These are phyloP conservation scores for Ophiostoma sp. DNA, from an alignment of 2,329 filamentous ascomycete genomes.

Conservation along the genomic window DNA sequence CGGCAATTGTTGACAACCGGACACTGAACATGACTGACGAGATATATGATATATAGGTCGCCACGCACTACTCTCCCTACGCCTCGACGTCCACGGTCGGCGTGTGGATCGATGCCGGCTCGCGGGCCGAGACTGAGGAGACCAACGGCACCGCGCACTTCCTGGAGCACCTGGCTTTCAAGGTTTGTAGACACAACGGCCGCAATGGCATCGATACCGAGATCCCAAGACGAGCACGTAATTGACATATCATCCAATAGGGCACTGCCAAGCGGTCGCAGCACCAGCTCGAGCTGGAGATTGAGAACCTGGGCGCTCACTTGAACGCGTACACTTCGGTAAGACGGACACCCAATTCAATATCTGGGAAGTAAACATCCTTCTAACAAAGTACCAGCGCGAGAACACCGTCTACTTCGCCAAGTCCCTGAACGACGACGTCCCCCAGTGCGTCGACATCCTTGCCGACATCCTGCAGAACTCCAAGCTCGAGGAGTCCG, in stretches of 20 bases:
- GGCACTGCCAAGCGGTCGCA: conserved; percentile 93
- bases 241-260: conserved; percentile 44
- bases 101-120: conserved; percentile 99
- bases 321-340: conserved; percentile 99
- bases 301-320: conserved; percentile 99
- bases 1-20: not conserved
- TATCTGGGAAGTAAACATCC: not conserved
- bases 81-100: conserved; percentile 97
- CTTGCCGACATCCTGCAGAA: conserved; percentile 99
- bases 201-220: not conserved
- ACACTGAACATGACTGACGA: conserved; percentile 32
- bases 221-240: not conserved
- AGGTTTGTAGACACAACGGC: conserved; percentile 57
- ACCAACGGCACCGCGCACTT: conserved; percentile 99
- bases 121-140: conserved; percentile 95
- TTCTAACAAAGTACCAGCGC: conserved; percentile 56
- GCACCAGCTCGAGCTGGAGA: conserved; percentile 97
- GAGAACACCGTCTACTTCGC: conserved; percentile 99
- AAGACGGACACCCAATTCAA: conserved; percentile 30
- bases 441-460: conserved; percentile 95
- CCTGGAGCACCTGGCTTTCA: conserved; percentile 99
- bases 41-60: conserved; percentile 63
- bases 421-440: conserved; percentile 97
- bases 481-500: conserved; percentile 91
- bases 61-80: conserved; percentile 96